Conservation (phyloP, 1,139 yeast genomes). For the Diutina pseudorugosa region DNA sequence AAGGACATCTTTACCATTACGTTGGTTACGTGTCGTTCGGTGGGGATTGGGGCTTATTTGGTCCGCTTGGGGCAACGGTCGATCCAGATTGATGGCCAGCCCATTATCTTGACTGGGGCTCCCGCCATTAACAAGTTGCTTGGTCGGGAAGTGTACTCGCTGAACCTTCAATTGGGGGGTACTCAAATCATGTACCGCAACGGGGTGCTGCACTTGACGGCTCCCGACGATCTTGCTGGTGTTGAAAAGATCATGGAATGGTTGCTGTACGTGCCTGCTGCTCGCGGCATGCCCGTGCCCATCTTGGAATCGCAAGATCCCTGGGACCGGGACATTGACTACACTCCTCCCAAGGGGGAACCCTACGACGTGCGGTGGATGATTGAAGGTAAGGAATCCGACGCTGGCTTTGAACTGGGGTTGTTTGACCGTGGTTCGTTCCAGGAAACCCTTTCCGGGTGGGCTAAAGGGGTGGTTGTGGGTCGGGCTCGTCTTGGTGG, state of each 20-base stretch:
- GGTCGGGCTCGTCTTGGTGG: constrained; percentile 99
- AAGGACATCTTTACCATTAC: constrained; percentile 94
- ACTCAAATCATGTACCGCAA: constrained; percentile 97
- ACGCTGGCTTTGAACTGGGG: constrained; percentile 73
- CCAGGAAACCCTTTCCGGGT: constrained; percentile 95
- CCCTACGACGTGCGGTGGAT: constrained; percentile 91
- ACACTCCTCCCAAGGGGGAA: constrained; percentile 58
- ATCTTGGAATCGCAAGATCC: constrained; percentile 68
- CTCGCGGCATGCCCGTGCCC: constrained; percentile 85
- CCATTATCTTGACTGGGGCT: constrained; percentile 96
- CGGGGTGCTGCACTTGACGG: constrained; percentile 96
- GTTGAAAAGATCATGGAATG: constrained; percentile 89
- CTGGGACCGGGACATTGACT: constrained; percentile 92
- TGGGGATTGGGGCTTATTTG: constrained; percentile 97
- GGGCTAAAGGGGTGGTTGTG: constrained; percentile 98
- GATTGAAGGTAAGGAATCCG: constrained; percentile 70
- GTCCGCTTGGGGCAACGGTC: constrained; percentile 98
- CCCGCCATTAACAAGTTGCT: constrained; percentile 94
- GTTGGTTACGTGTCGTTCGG: constrained; percentile 94
- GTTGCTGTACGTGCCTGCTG: constrained; percentile 93
- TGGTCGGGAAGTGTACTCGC: constrained; percentile 94
- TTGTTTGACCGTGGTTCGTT: constrained; percentile 85
- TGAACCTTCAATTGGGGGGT: constrained; percentile 96
- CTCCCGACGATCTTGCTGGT: constrained; percentile 91
- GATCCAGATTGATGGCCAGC: constrained; percentile 97